phyloP scores from a whole-genome alignment of 1,284 basidiomycete species.

The Sanghuangporus weigelae region DNA sequence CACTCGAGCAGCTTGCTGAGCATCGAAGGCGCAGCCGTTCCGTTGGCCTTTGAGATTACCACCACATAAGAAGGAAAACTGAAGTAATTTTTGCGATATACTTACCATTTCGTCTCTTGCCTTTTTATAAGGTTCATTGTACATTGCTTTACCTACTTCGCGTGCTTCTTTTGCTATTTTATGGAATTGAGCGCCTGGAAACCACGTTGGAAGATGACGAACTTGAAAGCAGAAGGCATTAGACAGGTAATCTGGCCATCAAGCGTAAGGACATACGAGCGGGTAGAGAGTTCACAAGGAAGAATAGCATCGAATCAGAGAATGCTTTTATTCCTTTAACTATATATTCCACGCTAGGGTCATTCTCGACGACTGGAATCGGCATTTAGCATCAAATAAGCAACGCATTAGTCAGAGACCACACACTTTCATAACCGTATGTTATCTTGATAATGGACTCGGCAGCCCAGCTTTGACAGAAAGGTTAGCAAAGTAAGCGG shows the following conservation, averaged over 20 bases:
- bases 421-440: constrained; percentile 6
- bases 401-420: not conserved
- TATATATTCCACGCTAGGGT: constrained; percentile 16
- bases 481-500: not conserved
- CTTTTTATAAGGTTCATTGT: constrained; percentile 2
- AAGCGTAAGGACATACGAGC: not conserved
- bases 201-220: constrained; percentile 12
- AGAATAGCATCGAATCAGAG: constrained; percentile 1
- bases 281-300: constrained; percentile 3
- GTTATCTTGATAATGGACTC: constrained; percentile 5
- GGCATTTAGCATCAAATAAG: not conserved
- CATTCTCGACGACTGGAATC: constrained; percentile 1
- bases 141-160: constrained; percentile 16
- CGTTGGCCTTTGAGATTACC: not conserved
- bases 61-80: not conserved
- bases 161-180: constrained; percentile 50
- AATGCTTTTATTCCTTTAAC: constrained; percentile 9
- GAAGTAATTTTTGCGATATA: not conserved
- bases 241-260: not conserved
- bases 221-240: not conserved
- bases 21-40: constrained; percentile 10
- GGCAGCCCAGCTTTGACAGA: not conserved
- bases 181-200: constrained; percentile 26
- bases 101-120: constrained; percentile 9
- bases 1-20: constrained; percentile 6